Base-by-base conservation (phyloP, 1,284 basidiomycete species). In the Volvariella volvacea region DNA sequence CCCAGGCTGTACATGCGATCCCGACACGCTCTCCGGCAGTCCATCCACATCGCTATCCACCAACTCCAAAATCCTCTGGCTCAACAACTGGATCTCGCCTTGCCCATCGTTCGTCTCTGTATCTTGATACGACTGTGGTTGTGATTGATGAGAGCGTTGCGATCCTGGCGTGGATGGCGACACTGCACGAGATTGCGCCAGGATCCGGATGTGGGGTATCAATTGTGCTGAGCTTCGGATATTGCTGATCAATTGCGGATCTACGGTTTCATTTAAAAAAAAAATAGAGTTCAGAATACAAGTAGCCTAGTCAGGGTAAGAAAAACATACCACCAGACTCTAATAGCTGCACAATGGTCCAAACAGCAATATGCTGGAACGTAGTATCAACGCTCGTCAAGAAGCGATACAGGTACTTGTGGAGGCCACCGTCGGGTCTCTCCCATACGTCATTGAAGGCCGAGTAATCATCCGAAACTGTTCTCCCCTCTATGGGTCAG, bases 361-460 rank as follows among this genome's bases (percentile, higher is more conserved):
- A 97, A 34, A 99, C 94, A 22, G 96, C 96, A 55, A 99, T 99
- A 63, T 99, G 96, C 66, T 98, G 95, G 85, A 99, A 99, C 0
- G 96, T 99, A n/a, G 92, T 89, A 62, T 99, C 96, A 14, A 89
- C 73, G 57, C 88, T 92, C 45, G 86, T 92, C 52, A 99, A 69
- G 83, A 99, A 99, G 39, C 92, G 83, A 58, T 92, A 87, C 36
- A 99, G 74, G 65, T 99, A 99, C 50, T 82, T 83, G 62, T 98
- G 94, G 72, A 99, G 85, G 32, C 96, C 96, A 21, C 94, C 96
- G 48, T 96, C 93, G 3, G 96, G 96, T 64, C 92, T 88, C 57
- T 92, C 89, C 96, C 96, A 99, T 3, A 98, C 95, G 41, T 92
- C 90, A 55, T 95, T 96, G 71, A 99, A 99, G 0, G 94, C 92